Percentiles rank a stretch among this genome's conserved stretches.
Evolutionary conservation across 345 rosid genomes (phyloP).

Genomic region (Salix suchowensis): DNA sequence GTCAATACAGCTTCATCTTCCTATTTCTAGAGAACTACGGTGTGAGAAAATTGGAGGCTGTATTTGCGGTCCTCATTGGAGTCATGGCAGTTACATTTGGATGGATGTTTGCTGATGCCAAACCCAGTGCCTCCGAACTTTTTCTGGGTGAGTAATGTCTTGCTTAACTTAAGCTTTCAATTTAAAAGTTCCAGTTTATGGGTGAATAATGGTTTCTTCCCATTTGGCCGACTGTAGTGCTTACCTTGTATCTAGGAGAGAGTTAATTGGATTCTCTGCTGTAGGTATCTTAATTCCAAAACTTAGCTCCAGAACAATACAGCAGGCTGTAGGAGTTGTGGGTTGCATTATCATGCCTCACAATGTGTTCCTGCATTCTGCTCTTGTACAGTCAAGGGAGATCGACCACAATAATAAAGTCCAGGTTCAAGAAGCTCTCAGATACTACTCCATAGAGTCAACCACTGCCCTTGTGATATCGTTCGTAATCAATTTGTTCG

Average conservation of each 20-base stretch:
- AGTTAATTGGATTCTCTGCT: conserved; percentile 5
- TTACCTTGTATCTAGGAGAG: neutral
- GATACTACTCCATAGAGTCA: conserved; percentile 82
- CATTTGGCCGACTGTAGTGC: neutral
- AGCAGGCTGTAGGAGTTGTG: conserved; percentile 89
- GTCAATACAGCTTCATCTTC: conserved; percentile 67
- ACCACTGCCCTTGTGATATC: conserved; percentile 66
- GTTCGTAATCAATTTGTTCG: conserved; percentile 80
- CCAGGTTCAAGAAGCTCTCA: conserved; percentile 76
- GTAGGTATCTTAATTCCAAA: conserved; percentile 75
- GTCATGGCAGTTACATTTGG: conserved; percentile 83
- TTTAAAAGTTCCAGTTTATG: neutral
- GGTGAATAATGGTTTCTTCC: neutral
- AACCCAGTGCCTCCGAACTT: conserved; percentile 75
- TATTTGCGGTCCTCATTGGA: conserved; percentile 77
- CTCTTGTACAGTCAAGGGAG: conserved; percentile 91
- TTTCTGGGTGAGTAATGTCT: conserved; percentile 50
- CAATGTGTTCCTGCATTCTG: conserved; percentile 88
- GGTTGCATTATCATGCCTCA: conserved; percentile 98
- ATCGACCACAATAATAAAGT: conserved; percentile 56
- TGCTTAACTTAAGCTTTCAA: neutral
- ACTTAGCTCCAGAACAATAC: conserved; percentile 80
- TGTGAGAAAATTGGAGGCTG: conserved; percentile 84
- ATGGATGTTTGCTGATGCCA: conserved; percentile 94
- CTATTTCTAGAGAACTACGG: conserved; percentile 91